phyloP scores from a whole-genome alignment of 2,329 filamentous ascomycete species.

The Botrytis medusae region DNA sequence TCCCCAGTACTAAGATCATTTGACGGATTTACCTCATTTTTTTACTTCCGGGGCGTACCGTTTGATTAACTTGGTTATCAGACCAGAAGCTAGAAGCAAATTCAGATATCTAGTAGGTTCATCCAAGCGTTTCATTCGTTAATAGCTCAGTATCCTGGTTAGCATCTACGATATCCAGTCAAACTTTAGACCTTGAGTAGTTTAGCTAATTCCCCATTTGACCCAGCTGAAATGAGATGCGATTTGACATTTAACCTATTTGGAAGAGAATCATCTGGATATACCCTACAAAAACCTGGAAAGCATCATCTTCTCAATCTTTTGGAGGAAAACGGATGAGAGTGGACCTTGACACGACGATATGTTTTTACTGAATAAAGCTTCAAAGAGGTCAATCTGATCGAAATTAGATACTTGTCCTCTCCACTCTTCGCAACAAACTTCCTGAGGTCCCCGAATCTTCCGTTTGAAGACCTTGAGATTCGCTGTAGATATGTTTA shows the following conservation, averaged over 20 bases:
- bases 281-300: constrained; percentile 1
- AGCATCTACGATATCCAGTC: constrained; percentile 5
- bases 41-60: constrained; percentile 18
- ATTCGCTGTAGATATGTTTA: background rate
- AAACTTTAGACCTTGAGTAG: constrained; percentile 11
- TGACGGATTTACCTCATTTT: constrained; percentile 11
- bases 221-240: constrained; percentile 17
- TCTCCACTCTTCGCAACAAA: constrained; percentile 5
- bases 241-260: constrained; percentile 10
- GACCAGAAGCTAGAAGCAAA: constrained; percentile 4
- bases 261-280: background rate
- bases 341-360: constrained; percentile 17
- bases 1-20: constrained; percentile 12
- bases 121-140: background rate
- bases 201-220: constrained; percentile 5
- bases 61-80: background rate
- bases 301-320: constrained; percentile 15
- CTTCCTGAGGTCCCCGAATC: background rate
- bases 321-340: constrained; percentile 10
- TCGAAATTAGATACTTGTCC: background rate
- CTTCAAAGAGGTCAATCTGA: background rate
- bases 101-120: constrained; percentile 1
- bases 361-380: background rate
- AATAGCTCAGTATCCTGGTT: background rate
- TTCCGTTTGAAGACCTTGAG: background rate